Conservation (phyloP, 2,329 filamentous ascomycete genomes). For the Phyllosticta citrichinensis region DNA sequence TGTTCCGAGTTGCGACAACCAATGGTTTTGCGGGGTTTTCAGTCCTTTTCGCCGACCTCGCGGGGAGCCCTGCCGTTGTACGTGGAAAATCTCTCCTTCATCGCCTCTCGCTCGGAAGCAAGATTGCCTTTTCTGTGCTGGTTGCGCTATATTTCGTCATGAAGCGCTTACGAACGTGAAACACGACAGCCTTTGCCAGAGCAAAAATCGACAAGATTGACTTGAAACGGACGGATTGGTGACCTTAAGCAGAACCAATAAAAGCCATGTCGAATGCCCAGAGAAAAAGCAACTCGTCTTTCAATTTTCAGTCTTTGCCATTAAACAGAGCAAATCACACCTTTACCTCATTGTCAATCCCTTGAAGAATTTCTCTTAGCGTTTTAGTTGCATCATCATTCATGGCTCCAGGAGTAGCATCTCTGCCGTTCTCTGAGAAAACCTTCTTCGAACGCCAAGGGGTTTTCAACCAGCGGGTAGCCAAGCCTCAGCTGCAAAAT, state of each 20-base stretch:
- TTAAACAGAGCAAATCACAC: not conserved
- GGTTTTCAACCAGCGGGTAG: not conserved
- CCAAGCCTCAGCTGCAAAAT: slow-evolving; percentile 18
- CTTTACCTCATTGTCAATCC: not conserved
- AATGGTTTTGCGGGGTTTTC: not conserved
- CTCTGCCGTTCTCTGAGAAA: not conserved
- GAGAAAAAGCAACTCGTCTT: not conserved
- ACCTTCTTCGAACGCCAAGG: not conserved
- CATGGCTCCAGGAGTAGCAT: not conserved
- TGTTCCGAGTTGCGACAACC: not conserved
- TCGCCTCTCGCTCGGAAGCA: not conserved
- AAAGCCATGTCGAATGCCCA: not conserved
- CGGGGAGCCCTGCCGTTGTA: not conserved
- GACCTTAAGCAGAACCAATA: not conserved
- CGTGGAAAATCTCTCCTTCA: not conserved
- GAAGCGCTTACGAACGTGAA: not conserved
- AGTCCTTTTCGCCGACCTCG: not conserved
- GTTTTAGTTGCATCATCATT: not conserved
- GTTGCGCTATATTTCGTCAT: not conserved
- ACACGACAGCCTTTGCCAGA: not conserved
- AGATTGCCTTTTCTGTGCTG: not conserved
- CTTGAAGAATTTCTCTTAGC: not conserved
- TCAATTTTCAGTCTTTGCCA: not conserved
- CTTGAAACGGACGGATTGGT: not conserved
- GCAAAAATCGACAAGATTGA: not conserved